Percentiles rank a stretch among this genome's conserved stretches.
These are phyloP conservation scores for Mycogone perniciosa DNA, from an alignment of 2,329 filamentous ascomycete genomes.

Conservation along the genomic window DNA sequence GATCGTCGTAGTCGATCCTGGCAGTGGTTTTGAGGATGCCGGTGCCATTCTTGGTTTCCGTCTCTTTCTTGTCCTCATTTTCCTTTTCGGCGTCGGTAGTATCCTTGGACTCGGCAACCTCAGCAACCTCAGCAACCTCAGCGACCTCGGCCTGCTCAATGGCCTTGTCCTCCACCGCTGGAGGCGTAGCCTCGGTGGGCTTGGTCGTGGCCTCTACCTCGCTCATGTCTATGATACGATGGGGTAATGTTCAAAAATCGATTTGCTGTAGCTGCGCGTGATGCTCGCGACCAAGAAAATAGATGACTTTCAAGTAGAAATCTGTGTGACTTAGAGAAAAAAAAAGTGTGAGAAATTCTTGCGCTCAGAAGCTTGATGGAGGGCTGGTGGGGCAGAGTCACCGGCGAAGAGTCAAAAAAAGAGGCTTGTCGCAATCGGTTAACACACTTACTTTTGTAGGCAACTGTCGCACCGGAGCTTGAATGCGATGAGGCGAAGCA, in stretches of 20 bases:
- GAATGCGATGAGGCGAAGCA: not conserved
- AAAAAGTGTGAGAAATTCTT: constrained; percentile 6
- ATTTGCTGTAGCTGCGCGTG: not conserved
- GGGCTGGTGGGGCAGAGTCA: not conserved
- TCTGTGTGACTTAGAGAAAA: not conserved
- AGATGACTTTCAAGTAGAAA: not conserved
- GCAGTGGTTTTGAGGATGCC: constrained; percentile 42
- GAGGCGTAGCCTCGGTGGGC: constrained; percentile 30
- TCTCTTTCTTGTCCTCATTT: constrained; percentile 12
- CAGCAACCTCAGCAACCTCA: not conserved
- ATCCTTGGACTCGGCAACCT: constrained; percentile 12
- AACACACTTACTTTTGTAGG: not conserved
- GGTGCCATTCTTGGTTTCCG: constrained; percentile 16
- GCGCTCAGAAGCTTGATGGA: not conserved
- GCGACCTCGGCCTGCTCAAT: constrained; percentile 16
- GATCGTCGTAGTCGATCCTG: constrained; percentile 32
- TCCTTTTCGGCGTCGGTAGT: constrained; percentile 4
- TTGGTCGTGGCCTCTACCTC: constrained; percentile 34
- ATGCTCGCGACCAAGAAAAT: not conserved
- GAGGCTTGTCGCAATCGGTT: not conserved
- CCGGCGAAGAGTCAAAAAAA: not conserved
- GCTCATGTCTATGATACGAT: constrained; percentile 29
- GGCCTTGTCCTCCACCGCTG: constrained; percentile 19
- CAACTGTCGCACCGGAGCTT: not conserved
- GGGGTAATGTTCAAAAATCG: not conserved